Conservation (phyloP, 177 flowering plant species). For the Telopea speciosissima region DNA sequence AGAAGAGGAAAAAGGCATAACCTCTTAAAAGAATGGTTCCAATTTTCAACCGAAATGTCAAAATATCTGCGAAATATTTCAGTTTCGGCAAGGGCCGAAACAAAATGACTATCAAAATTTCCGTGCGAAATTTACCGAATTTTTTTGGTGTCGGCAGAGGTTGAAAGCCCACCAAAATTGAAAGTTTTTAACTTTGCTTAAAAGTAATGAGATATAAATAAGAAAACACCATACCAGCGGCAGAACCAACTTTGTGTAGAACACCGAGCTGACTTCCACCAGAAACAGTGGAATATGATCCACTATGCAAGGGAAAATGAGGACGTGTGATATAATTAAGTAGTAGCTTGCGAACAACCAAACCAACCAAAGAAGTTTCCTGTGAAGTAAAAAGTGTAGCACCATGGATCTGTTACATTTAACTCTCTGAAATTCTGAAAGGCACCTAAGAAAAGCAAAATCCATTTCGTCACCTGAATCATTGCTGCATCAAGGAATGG, state of each 20-base stretch:
- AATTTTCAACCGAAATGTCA: too few species aligned
- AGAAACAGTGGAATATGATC: constrained; percentile 52
- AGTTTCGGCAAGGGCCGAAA: too few species aligned
- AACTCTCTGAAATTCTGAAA: not conserved
- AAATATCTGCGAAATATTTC: too few species aligned
- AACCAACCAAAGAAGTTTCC: constrained; percentile 62
- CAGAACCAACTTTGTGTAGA: constrained; percentile 86
- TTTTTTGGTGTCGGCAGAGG: too few species aligned
- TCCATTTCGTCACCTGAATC: constrained; percentile 48
- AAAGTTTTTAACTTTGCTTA: not conserved
- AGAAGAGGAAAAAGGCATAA: not conserved
- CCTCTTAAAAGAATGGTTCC: not conserved
- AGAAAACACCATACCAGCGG: constrained; percentile 55
- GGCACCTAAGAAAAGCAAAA: not conserved
- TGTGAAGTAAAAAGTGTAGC: constrained; percentile 27
- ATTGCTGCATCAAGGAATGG: constrained; percentile 88
- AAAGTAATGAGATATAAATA: not conserved
- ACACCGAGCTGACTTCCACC: constrained; percentile 64
- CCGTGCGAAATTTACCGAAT: too few species aligned
- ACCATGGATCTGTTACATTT: not conserved
- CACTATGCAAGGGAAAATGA: constrained; percentile 33
- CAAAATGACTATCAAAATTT: too few species aligned
- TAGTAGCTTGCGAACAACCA: constrained; percentile 60
- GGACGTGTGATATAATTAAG: constrained; percentile 64
- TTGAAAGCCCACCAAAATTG: too few species aligned